Evolutionary conservation across 2,329 filamentous ascomycete species (phyloP), one percentile per base, ranked within the genome.

Genomic region (Trichoderma guizhouense): DNA sequence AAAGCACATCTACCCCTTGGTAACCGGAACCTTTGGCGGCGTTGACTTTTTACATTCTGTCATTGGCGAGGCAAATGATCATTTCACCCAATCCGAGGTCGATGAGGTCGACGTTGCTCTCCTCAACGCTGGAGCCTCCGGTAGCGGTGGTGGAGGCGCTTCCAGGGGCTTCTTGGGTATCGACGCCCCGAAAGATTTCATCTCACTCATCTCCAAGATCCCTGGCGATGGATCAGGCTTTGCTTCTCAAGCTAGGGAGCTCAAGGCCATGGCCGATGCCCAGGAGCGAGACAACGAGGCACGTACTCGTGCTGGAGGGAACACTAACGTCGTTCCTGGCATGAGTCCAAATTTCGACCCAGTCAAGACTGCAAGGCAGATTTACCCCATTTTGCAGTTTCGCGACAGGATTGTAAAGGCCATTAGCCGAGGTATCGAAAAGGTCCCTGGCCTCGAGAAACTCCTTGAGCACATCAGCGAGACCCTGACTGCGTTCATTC

Each of bases 381-480:
- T 99, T 75, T 98, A 98, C 78, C 96, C 96, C 1, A 97, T 99
- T 73, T 87, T 99, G 0, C 88, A 93, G 73, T 99, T 98, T 85
- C 89, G 95, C 72, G 96, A 99, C 84, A 96, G 92, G 78, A 94
- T 99, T 69, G 95, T 98, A 65, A 93, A 93, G 76, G 89, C 91
- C 53, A 94, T 99, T 81, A 94, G 90, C 78, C 88, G 90, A 51
- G 92, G 94, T 67, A 94, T 98, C 75, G 90, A 94, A 77, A 98
- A 97, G 84, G 92, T 99, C 51, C 96, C 96, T 0, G 95, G 95
- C 0, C 86, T 99, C 5, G 94, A 97, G 82, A 87, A 91, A 73
- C 85, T 98, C n/a, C 90, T 98, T 26, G 95, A 98, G 74, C 95
- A 94, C 77, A 97, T 99, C 77, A 93, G 92, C 71, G 96, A 99